Evolutionary conservation across 2,329 filamentous ascomycete genomes (phyloP).

Genomic region (Cladosporium velox): DNA sequence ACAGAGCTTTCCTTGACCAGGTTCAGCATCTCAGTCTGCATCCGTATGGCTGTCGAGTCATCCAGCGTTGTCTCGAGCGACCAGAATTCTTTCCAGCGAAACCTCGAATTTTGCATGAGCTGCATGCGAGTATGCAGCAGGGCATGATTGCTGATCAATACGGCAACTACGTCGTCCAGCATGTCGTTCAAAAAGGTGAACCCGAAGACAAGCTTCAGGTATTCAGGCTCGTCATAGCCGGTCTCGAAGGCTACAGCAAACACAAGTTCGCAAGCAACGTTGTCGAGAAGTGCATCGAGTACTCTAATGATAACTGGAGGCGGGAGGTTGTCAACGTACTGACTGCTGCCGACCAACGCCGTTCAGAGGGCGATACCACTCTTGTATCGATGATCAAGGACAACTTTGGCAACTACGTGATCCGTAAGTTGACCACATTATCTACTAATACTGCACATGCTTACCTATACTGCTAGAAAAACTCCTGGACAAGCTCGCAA

Average conservation of each 20-base stretch:
- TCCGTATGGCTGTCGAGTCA: conserved; percentile 85
- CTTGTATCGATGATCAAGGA: conserved; percentile 81
- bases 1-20: conserved; percentile 74
- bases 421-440: conserved; percentile 66
- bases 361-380: conserved; percentile 60
- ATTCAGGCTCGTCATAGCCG: conserved; percentile 69
- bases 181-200: conserved; percentile 79
- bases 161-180: conserved; percentile 95
- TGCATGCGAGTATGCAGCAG: conserved; percentile 68
- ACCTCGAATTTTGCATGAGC: conserved; percentile 71
- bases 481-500: conserved; percentile 58
- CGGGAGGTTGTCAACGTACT: conserved; percentile 63
- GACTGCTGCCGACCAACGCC: conserved; percentile 62
- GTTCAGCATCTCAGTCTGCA: conserved; percentile 75
- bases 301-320: conserved; percentile 69
- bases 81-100: conserved; percentile 69
- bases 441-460: conserved; percentile 5
- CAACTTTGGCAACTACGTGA: conserved; percentile 92
- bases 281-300: conserved; percentile 86
- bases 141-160: conserved; percentile 82
- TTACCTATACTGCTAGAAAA: conserved; percentile 63
- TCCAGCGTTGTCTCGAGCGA: conserved; percentile 87
- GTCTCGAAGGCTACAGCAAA: conserved; percentile 77
- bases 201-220: conserved; percentile 71
- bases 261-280: conserved; percentile 98